Percentiles rank a stretch among this genome's conserved stretches.
Evolutionary conservation across 2,329 filamentous ascomycete species (phyloP).

Genomic region (Celoporthe dispersa): DNA sequence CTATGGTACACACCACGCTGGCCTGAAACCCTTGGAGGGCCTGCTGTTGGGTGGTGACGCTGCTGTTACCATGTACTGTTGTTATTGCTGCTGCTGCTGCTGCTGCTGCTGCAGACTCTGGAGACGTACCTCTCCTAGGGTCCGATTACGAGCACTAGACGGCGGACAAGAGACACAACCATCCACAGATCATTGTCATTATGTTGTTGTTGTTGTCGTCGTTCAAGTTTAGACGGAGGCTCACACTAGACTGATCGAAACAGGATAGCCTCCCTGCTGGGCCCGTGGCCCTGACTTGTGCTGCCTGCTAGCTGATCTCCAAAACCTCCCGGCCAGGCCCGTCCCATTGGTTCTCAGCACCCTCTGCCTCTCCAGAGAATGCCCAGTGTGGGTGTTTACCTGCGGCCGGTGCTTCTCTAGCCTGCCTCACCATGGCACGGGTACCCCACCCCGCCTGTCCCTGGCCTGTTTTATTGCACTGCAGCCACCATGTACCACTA

Average conservation of each 20-base stretch:
- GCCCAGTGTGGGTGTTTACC: not conserved
- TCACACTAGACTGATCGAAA: not conserved
- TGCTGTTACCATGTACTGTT: not conserved
- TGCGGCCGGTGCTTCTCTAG: conserved; percentile 8
- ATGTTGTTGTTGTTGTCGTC: not conserved
- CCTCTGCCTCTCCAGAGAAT: not conserved
- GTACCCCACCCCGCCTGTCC: not conserved
- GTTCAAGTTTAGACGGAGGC: not conserved
- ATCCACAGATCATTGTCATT: too few relatives aligned
- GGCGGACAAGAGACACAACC: not conserved
- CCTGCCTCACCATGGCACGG: conserved; percentile 8
- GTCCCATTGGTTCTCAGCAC: conserved; percentile 4
- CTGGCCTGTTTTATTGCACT: not conserved
- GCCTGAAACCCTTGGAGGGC: not conserved
- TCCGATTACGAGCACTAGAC: too few relatives aligned
- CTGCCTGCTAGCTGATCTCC: not conserved
- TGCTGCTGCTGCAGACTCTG: not conserved
- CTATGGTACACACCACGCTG: not conserved
- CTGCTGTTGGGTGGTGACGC: not conserved
- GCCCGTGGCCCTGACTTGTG: too few relatives aligned
- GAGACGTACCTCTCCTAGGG: not conserved
- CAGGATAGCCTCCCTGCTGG: not conserved
- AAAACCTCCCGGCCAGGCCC: not conserved
- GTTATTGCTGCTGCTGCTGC: too few relatives aligned
- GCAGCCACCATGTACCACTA: not conserved